Evolutionary conservation across 306 rosid species (phyloP).

Genomic region (Echinosophora koreensis): DNA sequence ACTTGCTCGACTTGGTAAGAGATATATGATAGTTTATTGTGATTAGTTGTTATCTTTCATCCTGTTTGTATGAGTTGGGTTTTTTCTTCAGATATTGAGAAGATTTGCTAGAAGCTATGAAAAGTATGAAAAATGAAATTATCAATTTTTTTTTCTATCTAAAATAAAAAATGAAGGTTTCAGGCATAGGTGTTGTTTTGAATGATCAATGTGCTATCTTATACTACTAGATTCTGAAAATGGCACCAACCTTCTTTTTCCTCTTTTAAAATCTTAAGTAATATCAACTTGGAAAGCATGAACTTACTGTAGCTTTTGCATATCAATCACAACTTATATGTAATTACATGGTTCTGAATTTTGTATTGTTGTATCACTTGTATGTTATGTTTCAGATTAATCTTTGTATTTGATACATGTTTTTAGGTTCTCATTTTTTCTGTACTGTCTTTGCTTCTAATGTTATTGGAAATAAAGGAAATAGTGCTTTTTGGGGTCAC

Average conservation of each 20-base stretch:
- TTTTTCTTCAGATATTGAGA: slow-evolving; percentile 28
- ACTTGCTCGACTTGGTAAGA: slow-evolving; percentile 90
- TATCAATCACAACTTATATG: background rate
- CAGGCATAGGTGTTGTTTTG: background rate
- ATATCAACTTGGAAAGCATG: no score
- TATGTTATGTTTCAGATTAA: background rate
- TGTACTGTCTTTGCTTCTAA: background rate
- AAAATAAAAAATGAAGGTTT: background rate
- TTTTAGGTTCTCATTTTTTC: slow-evolving; percentile 7
- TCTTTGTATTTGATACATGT: background rate
- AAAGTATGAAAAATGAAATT: background rate
- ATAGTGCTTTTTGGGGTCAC: background rate
- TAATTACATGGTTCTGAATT: background rate
- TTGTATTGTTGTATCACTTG: background rate
- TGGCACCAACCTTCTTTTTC: background rate
- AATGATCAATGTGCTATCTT: slow-evolving; percentile 19
- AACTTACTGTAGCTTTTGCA: background rate
- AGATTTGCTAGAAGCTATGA: background rate
- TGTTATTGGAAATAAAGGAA: slow-evolving; percentile 5
- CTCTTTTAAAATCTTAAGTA: background rate
- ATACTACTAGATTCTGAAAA: slow-evolving; percentile 17
- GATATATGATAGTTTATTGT: background rate
- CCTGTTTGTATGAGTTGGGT: background rate
- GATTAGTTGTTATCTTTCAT: slow-evolving; percentile 28
- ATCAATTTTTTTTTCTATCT: background rate